phyloP scores from a whole-genome alignment of 208 protist genomes.

The Novymonas esmeraldas region DNA sequence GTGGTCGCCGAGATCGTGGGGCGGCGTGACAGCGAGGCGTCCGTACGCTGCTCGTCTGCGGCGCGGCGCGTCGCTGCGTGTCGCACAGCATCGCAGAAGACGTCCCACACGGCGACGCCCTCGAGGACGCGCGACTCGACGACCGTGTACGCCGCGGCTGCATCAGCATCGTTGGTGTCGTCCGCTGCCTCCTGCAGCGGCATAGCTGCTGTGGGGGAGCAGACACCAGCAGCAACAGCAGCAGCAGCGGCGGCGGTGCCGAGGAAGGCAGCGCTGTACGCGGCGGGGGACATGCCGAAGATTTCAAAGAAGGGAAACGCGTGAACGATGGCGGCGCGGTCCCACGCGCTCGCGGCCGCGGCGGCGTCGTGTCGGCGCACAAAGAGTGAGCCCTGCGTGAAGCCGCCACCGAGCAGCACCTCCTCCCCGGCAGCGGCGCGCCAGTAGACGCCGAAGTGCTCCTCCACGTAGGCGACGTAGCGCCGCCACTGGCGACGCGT shows the following conservation, averaged over 20 bases:
- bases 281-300: too few species aligned
- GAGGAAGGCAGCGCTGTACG: too few species aligned
- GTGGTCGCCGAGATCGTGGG: too few species aligned
- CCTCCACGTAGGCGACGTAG: conserved; percentile 54
- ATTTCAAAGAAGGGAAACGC: too few species aligned
- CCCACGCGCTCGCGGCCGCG: neutral
- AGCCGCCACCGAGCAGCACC: conserved; percentile 44
- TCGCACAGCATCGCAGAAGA: conserved; percentile 12
- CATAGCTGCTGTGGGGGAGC: too few species aligned
- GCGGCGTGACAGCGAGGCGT: too few species aligned
- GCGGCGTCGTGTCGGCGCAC: neutral
- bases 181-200: too few species aligned
- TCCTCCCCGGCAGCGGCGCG: conserved; percentile 22
- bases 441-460: conserved; percentile 38
- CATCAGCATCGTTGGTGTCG: neutral
- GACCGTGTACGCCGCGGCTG: neutral
- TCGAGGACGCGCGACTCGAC: conserved; percentile 7
- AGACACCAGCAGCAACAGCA: too few species aligned
- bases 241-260: too few species aligned
- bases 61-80: neutral
- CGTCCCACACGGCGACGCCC: conserved; percentile 14
- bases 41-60: neutral
- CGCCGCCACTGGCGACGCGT: conserved; percentile 41
- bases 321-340: too few species aligned
- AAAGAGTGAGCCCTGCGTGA: conserved; percentile 59